phyloP scores from a whole-genome alignment of 169 alveolate species.

The Cryptosporidium ryanae region DNA sequence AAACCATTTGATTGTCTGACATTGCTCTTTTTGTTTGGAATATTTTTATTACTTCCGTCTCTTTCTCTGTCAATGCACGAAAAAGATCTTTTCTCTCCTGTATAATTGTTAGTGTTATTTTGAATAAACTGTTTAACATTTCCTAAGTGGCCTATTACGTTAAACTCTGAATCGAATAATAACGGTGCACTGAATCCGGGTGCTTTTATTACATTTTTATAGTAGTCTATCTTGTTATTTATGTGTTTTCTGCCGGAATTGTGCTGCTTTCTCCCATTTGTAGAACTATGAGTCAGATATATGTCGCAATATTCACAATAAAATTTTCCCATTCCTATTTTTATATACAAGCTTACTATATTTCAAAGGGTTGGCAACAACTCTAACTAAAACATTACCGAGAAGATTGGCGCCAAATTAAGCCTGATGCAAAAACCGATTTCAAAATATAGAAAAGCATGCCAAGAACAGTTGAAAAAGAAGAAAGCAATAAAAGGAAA shows the following conservation, averaged over 20 bases:
- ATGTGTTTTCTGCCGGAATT: conserved; percentile 97
- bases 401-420: too few relatives aligned
- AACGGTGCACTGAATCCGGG: conserved; percentile 47
- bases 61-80: neutral
- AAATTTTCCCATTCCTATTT: conserved; percentile 95
- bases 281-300: conserved; percentile 97
- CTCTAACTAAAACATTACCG: too few relatives aligned
- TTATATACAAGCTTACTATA: neutral
- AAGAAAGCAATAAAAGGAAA: neutral
- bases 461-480: too few relatives aligned
- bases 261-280: conserved; percentile 99
- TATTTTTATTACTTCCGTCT: neutral
- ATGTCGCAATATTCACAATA: conserved; percentile 99
- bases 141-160: conserved; percentile 59
- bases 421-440: too few relatives aligned
- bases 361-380: neutral
- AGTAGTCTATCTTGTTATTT: conserved; percentile 97
- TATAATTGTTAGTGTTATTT: neutral
- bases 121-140: conserved; percentile 20
- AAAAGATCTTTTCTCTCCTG: neutral
- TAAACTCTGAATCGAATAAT: conserved; percentile 23
- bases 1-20: neutral
- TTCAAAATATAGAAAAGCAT: too few relatives aligned
- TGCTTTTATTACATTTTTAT: conserved; percentile 78
- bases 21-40: neutral